Evolutionary conservation across 2,329 filamentous ascomycete genomes (phyloP).

Genomic region (Scolecobasidium constrictum): DNA sequence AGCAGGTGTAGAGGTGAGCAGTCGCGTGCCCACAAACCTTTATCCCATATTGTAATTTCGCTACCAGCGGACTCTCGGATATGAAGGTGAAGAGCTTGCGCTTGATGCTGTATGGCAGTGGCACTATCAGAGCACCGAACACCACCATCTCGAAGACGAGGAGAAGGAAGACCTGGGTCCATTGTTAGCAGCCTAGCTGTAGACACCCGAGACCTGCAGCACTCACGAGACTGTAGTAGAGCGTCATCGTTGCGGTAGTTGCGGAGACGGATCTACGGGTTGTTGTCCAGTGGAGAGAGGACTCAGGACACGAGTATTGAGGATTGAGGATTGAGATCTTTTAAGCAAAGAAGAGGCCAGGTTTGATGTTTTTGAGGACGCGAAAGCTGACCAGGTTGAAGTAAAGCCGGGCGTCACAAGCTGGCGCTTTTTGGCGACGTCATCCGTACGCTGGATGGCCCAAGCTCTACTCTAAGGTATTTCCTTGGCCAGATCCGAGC

Average conservation of each 20-base stretch:
- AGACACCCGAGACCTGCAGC: slow-evolving; percentile 1
- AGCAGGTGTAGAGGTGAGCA: not conserved
- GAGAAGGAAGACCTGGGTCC: slow-evolving; percentile 64
- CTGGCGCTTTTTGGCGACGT: too few relatives aligned
- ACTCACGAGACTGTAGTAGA: slow-evolving; percentile 57
- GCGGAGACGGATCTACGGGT: not conserved
- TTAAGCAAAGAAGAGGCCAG: slow-evolving; percentile 2
- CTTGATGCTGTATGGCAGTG: slow-evolving; percentile 77
- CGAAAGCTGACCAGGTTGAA: too few relatives aligned
- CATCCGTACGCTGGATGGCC: too few relatives aligned
- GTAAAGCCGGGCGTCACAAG: too few relatives aligned
- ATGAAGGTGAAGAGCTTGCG: slow-evolving; percentile 92
- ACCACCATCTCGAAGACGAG: slow-evolving; percentile 74
- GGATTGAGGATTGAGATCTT: too few relatives aligned
- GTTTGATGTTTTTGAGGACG: not conserved
- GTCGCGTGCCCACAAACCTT: slow-evolving; percentile 46
- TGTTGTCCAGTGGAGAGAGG: too few relatives aligned
- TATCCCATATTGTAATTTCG: slow-evolving; percentile 92
- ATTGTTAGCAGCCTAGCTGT: slow-evolving; percentile 4
- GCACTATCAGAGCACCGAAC: slow-evolving; percentile 71
- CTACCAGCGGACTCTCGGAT: slow-evolving; percentile 73
- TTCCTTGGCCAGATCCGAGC: too few relatives aligned
- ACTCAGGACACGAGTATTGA: too few relatives aligned
- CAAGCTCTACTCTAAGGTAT: too few relatives aligned
- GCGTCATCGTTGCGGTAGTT: slow-evolving; percentile 46